Evolutionary conservation across 768 basidiomycete genomes (phyloP).

Genomic region (Serendipita sp.): DNA sequence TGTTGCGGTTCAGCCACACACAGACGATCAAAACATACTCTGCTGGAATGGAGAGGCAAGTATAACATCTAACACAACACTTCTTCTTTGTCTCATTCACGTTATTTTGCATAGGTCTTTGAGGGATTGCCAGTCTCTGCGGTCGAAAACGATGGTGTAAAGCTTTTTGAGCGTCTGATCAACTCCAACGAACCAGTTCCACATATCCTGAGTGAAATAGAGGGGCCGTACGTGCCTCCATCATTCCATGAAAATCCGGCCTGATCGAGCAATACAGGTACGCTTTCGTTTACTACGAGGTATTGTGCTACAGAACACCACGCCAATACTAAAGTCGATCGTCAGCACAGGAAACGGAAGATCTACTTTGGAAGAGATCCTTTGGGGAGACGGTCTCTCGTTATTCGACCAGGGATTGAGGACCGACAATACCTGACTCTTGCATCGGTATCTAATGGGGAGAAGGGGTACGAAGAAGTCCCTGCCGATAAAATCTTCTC

Average conservation of each 20-base stretch:
- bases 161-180: constrained; percentile 25
- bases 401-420: constrained; percentile 44
- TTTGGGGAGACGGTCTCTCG: constrained; percentile 69
- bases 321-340: background rate
- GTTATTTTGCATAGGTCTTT: constrained; percentile 34
- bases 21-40: constrained; percentile 36
- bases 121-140: constrained; percentile 49
- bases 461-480: constrained; percentile 41
- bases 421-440: constrained; percentile 40
- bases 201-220: constrained; percentile 39
- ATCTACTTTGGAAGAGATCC: constrained; percentile 72
- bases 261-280: constrained; percentile 30
- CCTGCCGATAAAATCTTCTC: constrained; percentile 39
- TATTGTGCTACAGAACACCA: constrained; percentile 16
- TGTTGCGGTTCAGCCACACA: constrained; percentile 43
- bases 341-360: constrained; percentile 17
- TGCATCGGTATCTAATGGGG: constrained; percentile 46
- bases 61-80: constrained; percentile 1
- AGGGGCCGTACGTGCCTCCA: constrained; percentile 56
- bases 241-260: background rate
- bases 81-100: no score
- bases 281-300: constrained; percentile 67
- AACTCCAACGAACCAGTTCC: constrained; percentile 21
- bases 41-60: constrained; percentile 80
- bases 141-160: constrained; percentile 58